phyloP scores from a whole-genome alignment of 169 alveolate genomes.

The Plasmodium reichenowi region DNA sequence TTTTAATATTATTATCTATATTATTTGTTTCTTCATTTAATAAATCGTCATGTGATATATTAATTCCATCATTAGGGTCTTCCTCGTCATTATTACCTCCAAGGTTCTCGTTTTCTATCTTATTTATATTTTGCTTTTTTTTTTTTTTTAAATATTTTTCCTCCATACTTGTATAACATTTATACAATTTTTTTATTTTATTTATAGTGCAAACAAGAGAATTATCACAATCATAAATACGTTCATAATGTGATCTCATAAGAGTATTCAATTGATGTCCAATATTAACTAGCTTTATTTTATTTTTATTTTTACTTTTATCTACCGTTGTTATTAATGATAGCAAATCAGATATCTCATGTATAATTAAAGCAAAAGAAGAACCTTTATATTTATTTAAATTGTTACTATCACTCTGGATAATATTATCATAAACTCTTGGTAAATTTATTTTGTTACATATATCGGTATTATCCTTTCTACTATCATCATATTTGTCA shows the following conservation, averaged over 20 bases:
- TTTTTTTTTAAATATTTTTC: conserved; percentile 1
- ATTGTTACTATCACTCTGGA: background rate
- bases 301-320: conserved; percentile 34
- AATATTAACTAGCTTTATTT: conserved; percentile 18
- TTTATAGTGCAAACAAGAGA: conserved; percentile 3
- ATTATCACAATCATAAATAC: conserved; percentile 20
- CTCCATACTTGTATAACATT: conserved; percentile 8
- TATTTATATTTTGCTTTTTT: background rate
- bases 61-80: too few species aligned
- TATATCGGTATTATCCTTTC: too few species aligned
- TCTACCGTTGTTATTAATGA: conserved; percentile 8
- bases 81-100: background rate
- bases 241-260: conserved; percentile 32
- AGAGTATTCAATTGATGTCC: conserved; percentile 35
- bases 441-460: too few species aligned
- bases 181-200: conserved; percentile 33
- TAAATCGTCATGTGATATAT: too few species aligned
- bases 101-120: background rate
- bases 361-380: conserved; percentile 31
- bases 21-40: too few species aligned
- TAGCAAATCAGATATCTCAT: conserved; percentile 33
- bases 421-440: too few species aligned
- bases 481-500: too few species aligned
- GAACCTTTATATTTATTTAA: conserved; percentile 1
- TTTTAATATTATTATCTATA: too few species aligned